Conservation (phyloP, 2,329 filamentous ascomycete genomes). For the Aureobasidium namibiae region DNA sequence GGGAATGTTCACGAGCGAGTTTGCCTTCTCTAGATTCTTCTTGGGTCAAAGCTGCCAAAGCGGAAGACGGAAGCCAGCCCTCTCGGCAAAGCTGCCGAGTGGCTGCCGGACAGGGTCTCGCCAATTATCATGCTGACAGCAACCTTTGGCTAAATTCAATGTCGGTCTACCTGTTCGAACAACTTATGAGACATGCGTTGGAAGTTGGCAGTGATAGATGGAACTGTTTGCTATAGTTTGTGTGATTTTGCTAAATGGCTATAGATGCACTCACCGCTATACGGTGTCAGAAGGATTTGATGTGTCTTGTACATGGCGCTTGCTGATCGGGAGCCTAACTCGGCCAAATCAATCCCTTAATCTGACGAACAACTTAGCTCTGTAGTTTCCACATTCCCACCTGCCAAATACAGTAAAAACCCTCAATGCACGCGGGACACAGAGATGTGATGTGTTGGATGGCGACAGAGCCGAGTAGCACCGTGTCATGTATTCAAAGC, state of each 20-base stretch:
- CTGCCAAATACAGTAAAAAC: background rate
- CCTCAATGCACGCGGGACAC: background rate
- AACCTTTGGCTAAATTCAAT: background rate
- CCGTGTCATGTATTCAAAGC: background rate
- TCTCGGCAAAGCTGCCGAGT: slow-evolving; percentile 3
- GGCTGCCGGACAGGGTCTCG: background rate
- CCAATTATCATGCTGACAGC: background rate
- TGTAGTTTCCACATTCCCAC: background rate
- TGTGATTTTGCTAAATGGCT: background rate
- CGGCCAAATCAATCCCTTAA: background rate
- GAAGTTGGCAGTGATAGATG: background rate
- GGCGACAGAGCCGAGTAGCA: background rate
- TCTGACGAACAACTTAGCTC: background rate
- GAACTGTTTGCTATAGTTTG: background rate
- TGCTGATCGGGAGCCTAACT: background rate
- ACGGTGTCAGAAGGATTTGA: background rate
- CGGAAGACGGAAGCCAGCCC: slow-evolving; percentile 10
- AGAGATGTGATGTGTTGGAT: background rate
- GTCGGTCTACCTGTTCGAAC: background rate
- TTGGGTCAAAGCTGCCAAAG: slow-evolving; percentile 3
- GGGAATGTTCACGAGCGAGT: background rate
- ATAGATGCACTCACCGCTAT: background rate
- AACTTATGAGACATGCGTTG: background rate
- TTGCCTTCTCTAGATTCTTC: background rate
- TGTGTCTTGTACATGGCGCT: background rate